These are phyloP conservation scores for Metarhizium brunneum DNA, from an alignment of 2,329 filamentous ascomycete genomes.

Conservation along the genomic window DNA sequence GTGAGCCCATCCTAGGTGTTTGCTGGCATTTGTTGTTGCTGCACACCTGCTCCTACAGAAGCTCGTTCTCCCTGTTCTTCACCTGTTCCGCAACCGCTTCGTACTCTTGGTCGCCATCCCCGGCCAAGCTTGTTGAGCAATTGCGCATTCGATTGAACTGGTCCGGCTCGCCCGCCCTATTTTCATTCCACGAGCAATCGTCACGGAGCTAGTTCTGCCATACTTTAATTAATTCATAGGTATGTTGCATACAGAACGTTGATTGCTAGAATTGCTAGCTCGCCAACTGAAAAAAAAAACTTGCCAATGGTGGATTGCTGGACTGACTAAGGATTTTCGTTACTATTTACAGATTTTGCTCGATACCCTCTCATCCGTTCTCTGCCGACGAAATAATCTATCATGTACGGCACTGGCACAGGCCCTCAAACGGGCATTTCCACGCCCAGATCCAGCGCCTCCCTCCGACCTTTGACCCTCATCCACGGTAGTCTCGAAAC, in stretches of 20 bases:
- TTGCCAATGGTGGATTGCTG: background rate
- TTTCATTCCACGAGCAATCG: background rate
- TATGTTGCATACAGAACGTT: slow-evolving; percentile 10
- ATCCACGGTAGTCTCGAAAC: slow-evolving; percentile 93
- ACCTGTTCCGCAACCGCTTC: background rate
- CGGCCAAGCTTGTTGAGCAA: slow-evolving; percentile 5
- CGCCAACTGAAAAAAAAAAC: background rate
- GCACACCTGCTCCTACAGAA: slow-evolving; percentile 5
- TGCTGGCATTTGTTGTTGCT: slow-evolving; percentile 4
- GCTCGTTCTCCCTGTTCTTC: background rate
- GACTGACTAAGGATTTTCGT: background rate
- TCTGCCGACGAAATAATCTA: slow-evolving; percentile 18
- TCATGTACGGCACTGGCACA: slow-evolving; percentile 78
- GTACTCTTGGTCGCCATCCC: slow-evolving; percentile 7
- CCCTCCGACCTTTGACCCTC: slow-evolving; percentile 82
- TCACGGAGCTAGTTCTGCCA: slow-evolving; percentile 11
- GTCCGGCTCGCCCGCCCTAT: background rate
- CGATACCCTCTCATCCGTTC: slow-evolving; percentile 29
- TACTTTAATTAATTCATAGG: slow-evolving; percentile 23
- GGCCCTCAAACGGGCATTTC: slow-evolving; percentile 93
- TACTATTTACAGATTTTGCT: slow-evolving; percentile 17
- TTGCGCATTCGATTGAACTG: slow-evolving; percentile 3
- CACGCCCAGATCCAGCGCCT: slow-evolving; percentile 88
- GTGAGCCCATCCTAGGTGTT: slow-evolving; percentile 7
- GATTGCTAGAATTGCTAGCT: background rate